These are phyloP conservation scores for Somion occarium DNA, from an alignment of 1,284 basidiomycete genomes.

Conservation along the genomic window DNA sequence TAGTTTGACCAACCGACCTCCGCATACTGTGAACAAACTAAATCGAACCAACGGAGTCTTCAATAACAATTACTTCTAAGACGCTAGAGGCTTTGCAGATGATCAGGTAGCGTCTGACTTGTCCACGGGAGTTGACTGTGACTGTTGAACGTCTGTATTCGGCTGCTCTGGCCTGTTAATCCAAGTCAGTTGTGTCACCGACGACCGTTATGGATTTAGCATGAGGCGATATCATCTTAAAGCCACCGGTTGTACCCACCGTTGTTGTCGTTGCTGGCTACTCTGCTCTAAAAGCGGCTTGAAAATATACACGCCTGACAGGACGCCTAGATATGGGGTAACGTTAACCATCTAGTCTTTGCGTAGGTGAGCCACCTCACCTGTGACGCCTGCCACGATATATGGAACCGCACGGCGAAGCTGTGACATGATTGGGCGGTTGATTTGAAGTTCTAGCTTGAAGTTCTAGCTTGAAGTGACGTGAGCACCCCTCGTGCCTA, in stretches of 20 bases:
- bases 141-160: neutral
- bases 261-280: neutral
- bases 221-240: neutral
- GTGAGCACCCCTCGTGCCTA: too few relatives aligned
- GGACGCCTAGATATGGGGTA: conserved; percentile 37
- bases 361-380: conserved; percentile 18
- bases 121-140: neutral
- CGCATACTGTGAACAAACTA: too few relatives aligned
- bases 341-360: too few relatives aligned
- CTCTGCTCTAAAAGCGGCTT: conserved; percentile 24
- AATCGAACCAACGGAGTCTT: too few relatives aligned
- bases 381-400: conserved; percentile 28
- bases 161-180: neutral
- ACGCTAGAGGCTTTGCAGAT: too few relatives aligned
- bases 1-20: too few relatives aligned
- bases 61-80: too few relatives aligned
- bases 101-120: neutral
- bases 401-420: conserved; percentile 24
- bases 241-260: neutral
- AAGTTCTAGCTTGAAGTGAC: too few relatives aligned
- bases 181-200: neutral
- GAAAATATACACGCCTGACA: conserved; percentile 61
- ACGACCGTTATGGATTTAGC: too few relatives aligned
- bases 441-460: neutral
- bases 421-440: conserved; percentile 12